Evolutionary conservation across 352 stramenopile genomes (phyloP), one percentile per base, ranked within the genome.

Genomic region (Peronospora farinosa): DNA sequence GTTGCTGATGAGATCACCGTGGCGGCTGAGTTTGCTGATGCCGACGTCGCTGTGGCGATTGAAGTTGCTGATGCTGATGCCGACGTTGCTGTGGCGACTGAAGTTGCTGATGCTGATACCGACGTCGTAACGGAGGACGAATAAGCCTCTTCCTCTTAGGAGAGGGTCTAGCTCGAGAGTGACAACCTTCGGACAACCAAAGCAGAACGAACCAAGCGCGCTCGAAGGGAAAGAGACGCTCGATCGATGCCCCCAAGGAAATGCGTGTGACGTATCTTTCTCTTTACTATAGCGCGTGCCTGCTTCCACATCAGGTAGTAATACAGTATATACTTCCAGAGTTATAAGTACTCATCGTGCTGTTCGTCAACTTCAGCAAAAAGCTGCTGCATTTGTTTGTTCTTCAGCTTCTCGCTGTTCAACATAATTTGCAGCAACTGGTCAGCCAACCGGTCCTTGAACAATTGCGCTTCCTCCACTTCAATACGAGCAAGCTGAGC

Each of bases 361-460:
- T 57, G 30, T 41, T 52, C 23, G 46, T 89, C 78, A 4, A 86
- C 72, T 21, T 88, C 51, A 0, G 69, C 72, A 51, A 91, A 91
- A 25, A 92, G 71, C 51, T 85, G 49, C 39, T 85, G 74, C 80
- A 92, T 88, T 33, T 65, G 72, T 25, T 63, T 58, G 39, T 82
- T 88, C 64, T 89, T 92, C 16, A 81, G 59, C 19, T 69, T 68
- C 51, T 92, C 75, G 23, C 67, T 82, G 0, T 56, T 60, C 32
- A 82, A 32, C 54, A 92, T 72, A 40, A 92, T 72, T 38, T 87
- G 69, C 45, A 88, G 57, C 67, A 90, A 81, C 45, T 92, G 82
- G 41, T 92, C 77, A 0, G 74, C 67, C 5, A 92, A 57, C 37
- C 76, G 60, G 59, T 85, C 72, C 37, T 92, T 90, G 56, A 88